A percentile compares a stretch with the other conserved stretches of the same genome.
Evolutionary conservation across 345 rosid genomes (phyloP).

Genomic region (Murraya paniculata): DNA sequence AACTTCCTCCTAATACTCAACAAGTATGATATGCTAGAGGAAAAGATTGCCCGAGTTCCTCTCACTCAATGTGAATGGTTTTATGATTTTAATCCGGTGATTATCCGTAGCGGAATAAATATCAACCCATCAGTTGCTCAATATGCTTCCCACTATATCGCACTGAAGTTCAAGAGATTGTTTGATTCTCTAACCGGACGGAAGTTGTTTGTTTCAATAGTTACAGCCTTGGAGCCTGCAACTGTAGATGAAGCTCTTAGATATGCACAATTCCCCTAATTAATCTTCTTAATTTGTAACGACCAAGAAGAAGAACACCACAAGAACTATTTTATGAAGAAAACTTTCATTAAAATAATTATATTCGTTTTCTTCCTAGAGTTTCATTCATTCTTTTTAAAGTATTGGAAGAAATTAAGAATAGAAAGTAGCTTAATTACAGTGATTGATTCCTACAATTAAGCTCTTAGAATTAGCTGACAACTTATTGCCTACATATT

Average conservation of each 20-base stretch:
- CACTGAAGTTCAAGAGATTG: slow-evolving; percentile 65
- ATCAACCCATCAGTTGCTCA: slow-evolving; percentile 50
- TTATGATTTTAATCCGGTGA: slow-evolving; percentile 60
- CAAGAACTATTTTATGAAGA: no score
- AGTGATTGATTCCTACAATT: no score
- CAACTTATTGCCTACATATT: no score
- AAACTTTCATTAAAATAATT: no score
- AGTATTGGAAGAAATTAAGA: no score
- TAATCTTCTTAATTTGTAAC: no score
- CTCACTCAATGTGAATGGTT: slow-evolving; percentile 80
- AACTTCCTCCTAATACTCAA: slow-evolving; percentile 76
- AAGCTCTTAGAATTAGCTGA: no score
- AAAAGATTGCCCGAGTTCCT: slow-evolving; percentile 58
- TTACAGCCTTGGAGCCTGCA: slow-evolving; percentile 59
- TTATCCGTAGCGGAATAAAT: slow-evolving; percentile 28
- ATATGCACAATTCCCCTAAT: slow-evolving; percentile 36
- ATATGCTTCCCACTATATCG: slow-evolving; percentile 66
- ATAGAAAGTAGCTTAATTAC: no score
- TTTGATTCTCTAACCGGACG: slow-evolving; percentile 45
- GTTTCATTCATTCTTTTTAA: no score
- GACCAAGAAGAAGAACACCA: no score
- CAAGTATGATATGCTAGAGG: slow-evolving; percentile 75
- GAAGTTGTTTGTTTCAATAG: slow-evolving; percentile 57
- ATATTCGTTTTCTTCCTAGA: no score
- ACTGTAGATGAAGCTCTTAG: slow-evolving; percentile 53